These are phyloP conservation scores for Komagataea norvegica DNA, from an alignment of 1,139 yeast genomes.

Conservation along the genomic window DNA sequence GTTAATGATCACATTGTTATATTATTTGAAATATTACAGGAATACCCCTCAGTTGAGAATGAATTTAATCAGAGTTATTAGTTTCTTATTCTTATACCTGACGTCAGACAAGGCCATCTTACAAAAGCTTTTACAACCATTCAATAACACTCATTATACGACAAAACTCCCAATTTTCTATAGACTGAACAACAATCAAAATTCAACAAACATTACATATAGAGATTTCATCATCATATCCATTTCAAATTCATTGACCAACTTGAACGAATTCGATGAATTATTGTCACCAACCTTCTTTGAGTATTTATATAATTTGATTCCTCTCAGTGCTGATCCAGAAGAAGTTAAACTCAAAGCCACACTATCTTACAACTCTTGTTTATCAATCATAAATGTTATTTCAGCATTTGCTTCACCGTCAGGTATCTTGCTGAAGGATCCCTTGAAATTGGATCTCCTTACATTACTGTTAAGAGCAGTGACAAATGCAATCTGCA, in stretches of 20 bases:
- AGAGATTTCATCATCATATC: conserved; percentile 61
- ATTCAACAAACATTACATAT: conserved; percentile 36
- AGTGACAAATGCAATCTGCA: conserved; percentile 45
- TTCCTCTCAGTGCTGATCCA: conserved; percentile 37
- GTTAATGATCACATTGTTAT: conserved; percentile 49
- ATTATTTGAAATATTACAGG: conserved; percentile 51
- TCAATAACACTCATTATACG: conserved; percentile 36
- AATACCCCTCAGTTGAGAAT: conserved; percentile 35
- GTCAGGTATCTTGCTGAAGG: conserved; percentile 14
- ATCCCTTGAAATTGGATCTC: conserved; percentile 46
- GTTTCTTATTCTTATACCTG: conserved; percentile 57
- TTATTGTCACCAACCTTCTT: conserved; percentile 43
- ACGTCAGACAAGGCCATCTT: conserved; percentile 46
- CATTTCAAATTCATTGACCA: conserved; percentile 36
- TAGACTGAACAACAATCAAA: conserved; percentile 27
- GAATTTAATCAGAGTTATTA: conserved; percentile 52
- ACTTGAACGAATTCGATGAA: conserved; percentile 32
- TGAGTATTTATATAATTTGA: conserved; percentile 55
- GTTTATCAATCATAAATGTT: conserved; percentile 52
- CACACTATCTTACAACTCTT: conserved; percentile 54
- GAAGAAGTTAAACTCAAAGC: conserved; percentile 26
- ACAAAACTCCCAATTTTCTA: conserved; percentile 46
- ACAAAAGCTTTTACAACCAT: conserved; percentile 40
- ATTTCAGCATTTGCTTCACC: conserved; percentile 30
- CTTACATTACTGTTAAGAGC: conserved; percentile 55